Percentiles rank a stretch among this genome's conserved stretches.
These are phyloP conservation scores for Fusarium sterilihyphosum DNA, from an alignment of 2,329 filamentous ascomycete species.

Conservation along the genomic window DNA sequence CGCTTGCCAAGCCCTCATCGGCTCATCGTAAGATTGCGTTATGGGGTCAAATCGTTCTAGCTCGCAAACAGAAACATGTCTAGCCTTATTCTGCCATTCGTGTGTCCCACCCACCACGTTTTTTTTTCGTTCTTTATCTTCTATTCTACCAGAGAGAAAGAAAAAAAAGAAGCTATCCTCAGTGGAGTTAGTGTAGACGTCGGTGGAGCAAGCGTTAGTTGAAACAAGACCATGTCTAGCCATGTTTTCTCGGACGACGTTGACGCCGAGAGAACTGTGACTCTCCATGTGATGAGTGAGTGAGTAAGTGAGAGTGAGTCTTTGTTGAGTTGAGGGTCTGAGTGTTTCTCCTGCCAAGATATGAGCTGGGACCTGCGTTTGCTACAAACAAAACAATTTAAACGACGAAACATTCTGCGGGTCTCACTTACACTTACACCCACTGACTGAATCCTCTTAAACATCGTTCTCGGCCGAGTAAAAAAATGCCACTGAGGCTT, in stretches of 20 bases:
- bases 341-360: neutral
- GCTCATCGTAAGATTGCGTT: constrained; percentile 5
- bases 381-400: neutral
- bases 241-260: neutral
- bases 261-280: neutral
- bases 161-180: neutral
- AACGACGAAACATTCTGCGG: constrained; percentile 13
- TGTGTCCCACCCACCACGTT: neutral
- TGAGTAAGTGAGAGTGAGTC: neutral
- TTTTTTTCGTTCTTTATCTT: neutral
- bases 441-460: neutral
- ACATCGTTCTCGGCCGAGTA: neutral
- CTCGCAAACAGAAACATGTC: neutral
- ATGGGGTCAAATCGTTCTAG: constrained; percentile 20
- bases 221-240: constrained; percentile 12
- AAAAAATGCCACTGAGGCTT: neutral
- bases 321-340: neutral
- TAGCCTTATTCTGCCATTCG: constrained; percentile 1
- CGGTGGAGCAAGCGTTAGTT: neutral
- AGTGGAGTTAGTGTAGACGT: neutral
- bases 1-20: constrained; percentile 1
- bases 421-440: neutral
- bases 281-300: neutral
- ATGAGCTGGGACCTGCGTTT: neutral
- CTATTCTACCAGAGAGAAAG: neutral